phyloP scores from a whole-genome alignment of 163 green algal species.

The Chlamydomonas reinhardtii region DNA sequence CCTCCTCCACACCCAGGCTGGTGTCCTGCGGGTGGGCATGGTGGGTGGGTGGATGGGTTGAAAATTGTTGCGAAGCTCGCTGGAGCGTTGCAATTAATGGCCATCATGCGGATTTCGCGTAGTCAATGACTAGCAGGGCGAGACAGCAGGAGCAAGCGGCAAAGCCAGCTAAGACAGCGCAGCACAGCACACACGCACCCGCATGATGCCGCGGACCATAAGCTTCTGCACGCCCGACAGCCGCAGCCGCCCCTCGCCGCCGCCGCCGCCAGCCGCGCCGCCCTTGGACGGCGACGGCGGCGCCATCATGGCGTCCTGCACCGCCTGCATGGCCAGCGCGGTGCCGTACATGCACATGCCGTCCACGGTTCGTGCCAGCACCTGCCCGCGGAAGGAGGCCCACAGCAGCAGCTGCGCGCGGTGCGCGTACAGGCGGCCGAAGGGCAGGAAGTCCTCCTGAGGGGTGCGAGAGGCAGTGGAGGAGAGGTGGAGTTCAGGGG shows the following conservation, averaged over 20 bases:
- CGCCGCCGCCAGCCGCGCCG: background rate
- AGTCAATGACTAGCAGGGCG: background rate
- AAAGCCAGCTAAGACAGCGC: background rate
- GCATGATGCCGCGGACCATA: slow-evolving; percentile 33
- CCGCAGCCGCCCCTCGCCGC: background rate
- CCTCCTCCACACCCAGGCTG: slow-evolving; percentile 31
- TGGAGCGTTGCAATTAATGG: too few species aligned
- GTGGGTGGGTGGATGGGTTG: background rate
- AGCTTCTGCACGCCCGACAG: slow-evolving; percentile 18
- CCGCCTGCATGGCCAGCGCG: slow-evolving; percentile 44
- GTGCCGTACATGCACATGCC: slow-evolving; percentile 59
- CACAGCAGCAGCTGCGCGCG: slow-evolving; percentile 65
- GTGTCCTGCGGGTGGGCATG: background rate
- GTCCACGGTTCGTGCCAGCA: slow-evolving; percentile 62
- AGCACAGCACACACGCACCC: background rate
- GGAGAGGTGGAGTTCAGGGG: too few species aligned
- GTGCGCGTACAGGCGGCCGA: slow-evolving; percentile 34
- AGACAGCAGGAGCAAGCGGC: too few species aligned
- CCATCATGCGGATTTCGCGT: too few species aligned
- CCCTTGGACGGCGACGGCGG: background rate
- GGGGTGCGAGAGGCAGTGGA: too few species aligned
- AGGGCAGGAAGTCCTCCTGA: slow-evolving; percentile 41
- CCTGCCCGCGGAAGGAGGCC: slow-evolving; percentile 59
- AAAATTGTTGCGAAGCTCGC: too few species aligned
- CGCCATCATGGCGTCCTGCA: slow-evolving; percentile 27